Conservation (phyloP, 148 eudicot genomes). For the Suaeda aralocaspica region DNA sequence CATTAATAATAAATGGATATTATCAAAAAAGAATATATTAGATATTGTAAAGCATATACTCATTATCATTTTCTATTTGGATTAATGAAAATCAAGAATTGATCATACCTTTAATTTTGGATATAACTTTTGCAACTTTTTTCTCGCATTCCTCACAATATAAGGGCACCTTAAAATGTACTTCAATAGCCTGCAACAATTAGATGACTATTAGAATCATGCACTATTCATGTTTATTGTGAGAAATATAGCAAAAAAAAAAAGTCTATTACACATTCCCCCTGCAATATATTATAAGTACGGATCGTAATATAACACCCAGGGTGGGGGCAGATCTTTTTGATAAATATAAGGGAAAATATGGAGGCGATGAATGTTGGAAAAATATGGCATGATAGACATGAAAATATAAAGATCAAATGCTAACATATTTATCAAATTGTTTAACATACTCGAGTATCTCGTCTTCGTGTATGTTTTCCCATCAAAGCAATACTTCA, state of each 20-base stretch:
- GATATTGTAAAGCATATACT: too few relatives aligned
- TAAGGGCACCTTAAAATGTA: conserved; percentile 29
- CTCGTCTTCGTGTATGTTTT: not conserved
- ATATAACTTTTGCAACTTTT: conserved; percentile 30
- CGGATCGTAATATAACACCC: too few relatives aligned
- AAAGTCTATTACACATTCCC: not conserved
- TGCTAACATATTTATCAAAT: not conserved
- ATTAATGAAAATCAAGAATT: not conserved
- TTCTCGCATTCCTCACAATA: conserved; percentile 39
- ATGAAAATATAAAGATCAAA: not conserved
- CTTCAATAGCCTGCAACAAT: conserved; percentile 20
- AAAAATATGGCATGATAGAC: too few relatives aligned
- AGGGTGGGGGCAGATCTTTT: too few relatives aligned
- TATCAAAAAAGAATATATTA: not conserved
- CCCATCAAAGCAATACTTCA: conserved; percentile 10
- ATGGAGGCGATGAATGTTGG: not conserved
- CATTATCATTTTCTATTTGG: too few relatives aligned
- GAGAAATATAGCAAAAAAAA: not conserved
- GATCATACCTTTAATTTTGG: conserved; percentile 32
- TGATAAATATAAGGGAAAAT: not conserved
- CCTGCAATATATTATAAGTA: too few relatives aligned
- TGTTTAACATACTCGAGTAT: conserved; percentile 15
- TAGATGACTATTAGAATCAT: not conserved
- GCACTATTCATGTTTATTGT: too few relatives aligned
- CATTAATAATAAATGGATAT: not conserved